phyloP scores from a whole-genome alignment of 2,329 filamentous ascomycete genomes.

The Atkinsonella hypoxylon region DNA sequence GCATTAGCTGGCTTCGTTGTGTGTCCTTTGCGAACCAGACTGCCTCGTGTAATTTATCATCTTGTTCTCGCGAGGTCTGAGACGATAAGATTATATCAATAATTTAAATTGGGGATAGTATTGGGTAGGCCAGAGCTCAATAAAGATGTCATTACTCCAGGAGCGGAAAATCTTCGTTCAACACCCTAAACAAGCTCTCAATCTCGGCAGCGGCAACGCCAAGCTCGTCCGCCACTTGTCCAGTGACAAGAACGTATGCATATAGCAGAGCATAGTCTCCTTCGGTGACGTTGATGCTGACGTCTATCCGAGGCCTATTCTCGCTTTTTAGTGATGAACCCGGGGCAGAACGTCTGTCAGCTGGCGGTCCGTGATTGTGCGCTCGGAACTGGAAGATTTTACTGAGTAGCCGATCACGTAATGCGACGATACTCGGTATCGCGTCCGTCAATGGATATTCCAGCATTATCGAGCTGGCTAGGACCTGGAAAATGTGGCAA shows the following conservation, averaged over 20 bases:
- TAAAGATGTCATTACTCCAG: constrained; percentile 1
- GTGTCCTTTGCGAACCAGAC: too few species aligned
- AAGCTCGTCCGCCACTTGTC: constrained; percentile 50
- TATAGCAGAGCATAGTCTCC: constrained; percentile 83
- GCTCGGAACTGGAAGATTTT: constrained; percentile 76
- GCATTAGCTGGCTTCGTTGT: too few species aligned
- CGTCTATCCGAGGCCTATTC: constrained; percentile 12
- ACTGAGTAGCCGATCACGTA: constrained; percentile 65
- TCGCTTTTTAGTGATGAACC: neutral
- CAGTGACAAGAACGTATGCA: constrained; percentile 63
- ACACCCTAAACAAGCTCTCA: constrained; percentile 44
- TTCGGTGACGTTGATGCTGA: constrained; percentile 44
- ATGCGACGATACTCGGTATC: constrained; percentile 63
- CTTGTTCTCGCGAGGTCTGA: too few species aligned
- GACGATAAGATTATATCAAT: too few species aligned
- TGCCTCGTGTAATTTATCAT: too few species aligned
- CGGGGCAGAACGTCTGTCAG: neutral
- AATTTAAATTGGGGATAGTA: too few species aligned
- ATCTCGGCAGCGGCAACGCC: constrained; percentile 43
- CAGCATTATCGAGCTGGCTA: constrained; percentile 78
- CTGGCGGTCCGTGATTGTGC: constrained; percentile 27
- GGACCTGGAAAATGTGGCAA: constrained; percentile 68
- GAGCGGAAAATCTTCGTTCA: constrained; percentile 19
- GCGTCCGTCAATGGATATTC: constrained; percentile 80
- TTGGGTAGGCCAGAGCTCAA: too few species aligned